These are phyloP conservation scores for Colletotrichum euphorbiae DNA, from an alignment of 2,329 filamentous ascomycete genomes.

Conservation along the genomic window DNA sequence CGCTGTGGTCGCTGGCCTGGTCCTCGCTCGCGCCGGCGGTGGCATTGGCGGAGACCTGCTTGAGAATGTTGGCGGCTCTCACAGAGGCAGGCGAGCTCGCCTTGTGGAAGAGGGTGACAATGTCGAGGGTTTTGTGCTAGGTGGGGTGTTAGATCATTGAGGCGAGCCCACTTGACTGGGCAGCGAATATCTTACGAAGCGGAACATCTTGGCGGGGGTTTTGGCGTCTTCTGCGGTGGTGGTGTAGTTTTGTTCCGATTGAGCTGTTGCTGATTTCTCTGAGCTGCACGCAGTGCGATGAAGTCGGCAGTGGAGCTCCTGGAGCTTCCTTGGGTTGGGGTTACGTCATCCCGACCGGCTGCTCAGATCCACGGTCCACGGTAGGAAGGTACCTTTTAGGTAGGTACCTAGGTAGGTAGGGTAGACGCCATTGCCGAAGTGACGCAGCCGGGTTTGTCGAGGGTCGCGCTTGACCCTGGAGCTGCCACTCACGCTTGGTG, in stretches of 20 bases:
- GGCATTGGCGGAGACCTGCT: slow-evolving; percentile 80
- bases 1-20: slow-evolving; percentile 75
- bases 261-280: slow-evolving; percentile 14
- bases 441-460: slow-evolving; percentile 16
- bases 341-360: slow-evolving; percentile 40
- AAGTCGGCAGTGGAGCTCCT: slow-evolving; percentile 40
- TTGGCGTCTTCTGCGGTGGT: slow-evolving; percentile 22
- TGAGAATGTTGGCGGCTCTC: slow-evolving; percentile 80
- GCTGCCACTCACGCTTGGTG: slow-evolving; percentile 8
- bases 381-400: neutral
- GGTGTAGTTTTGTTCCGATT: slow-evolving; percentile 15
- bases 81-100: slow-evolving; percentile 78
- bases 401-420: no score
- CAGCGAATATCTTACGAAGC: slow-evolving; percentile 54
- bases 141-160: slow-evolving; percentile 37
- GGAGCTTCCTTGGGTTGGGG: slow-evolving; percentile 18
- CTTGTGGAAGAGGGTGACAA: slow-evolving; percentile 96
- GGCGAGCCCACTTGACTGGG: neutral
- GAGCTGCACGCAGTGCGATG: slow-evolving; percentile 29
- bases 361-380: neutral
- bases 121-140: slow-evolving; percentile 84
- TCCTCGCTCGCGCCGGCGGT: slow-evolving; percentile 76
- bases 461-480: slow-evolving; percentile 24
- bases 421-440: slow-evolving; percentile 32
- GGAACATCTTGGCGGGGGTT: slow-evolving; percentile 54